Base-by-base conservation (phyloP, 2,329 filamentous ascomycete genomes). In the Aspergillus jensenii region DNA sequence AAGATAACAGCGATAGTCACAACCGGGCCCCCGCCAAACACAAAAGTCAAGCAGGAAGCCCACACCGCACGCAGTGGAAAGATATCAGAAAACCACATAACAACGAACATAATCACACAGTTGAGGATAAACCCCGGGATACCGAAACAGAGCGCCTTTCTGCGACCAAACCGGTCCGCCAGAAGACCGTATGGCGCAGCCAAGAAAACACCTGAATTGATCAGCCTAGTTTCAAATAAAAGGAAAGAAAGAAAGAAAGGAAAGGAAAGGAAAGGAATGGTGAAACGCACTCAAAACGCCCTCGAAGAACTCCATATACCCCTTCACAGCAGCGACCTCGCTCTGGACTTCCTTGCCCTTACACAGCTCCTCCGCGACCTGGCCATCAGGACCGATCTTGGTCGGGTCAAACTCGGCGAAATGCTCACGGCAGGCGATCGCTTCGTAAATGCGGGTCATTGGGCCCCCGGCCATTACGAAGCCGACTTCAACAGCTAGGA, bases 171-270 rank as follows among this genome's bases (percentile, higher is more conserved):
- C 41, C 74, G 75, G 61, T 83, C 81, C 12, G 79, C 78, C 62
- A 82, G 69, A 33, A 79, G 74, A 48, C 81, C 80, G 58, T 79
- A 81, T 0, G 80, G 79, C 44, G 82, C 74, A 3, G 79, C 78
- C 52, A 82, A 66, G 15, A 82, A 59, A 19, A 80, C 77, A 55
- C 77, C 76, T 62, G 69, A 9, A 51, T 17, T 3, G 31, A n/a
- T 37, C 14, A 23, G 19, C 21, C n/a, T 40, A 40, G 15, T 31
- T 27, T 23, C 1, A n/a, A 33, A 14, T 8, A 14, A 25, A n/a
- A 23, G 6, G 9, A 12, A 15, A 37, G 1, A 17, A 15, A n/a
- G n/a, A 23, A 31, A 12, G 7, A 8, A 27, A 25, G 21, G n/a
- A 23, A 31, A 11, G 9, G 6, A 1, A 17, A 15, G 14, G n/a